phyloP scores from a whole-genome alignment of 441 rosid species.

The Adansonia rubrostipa region DNA sequence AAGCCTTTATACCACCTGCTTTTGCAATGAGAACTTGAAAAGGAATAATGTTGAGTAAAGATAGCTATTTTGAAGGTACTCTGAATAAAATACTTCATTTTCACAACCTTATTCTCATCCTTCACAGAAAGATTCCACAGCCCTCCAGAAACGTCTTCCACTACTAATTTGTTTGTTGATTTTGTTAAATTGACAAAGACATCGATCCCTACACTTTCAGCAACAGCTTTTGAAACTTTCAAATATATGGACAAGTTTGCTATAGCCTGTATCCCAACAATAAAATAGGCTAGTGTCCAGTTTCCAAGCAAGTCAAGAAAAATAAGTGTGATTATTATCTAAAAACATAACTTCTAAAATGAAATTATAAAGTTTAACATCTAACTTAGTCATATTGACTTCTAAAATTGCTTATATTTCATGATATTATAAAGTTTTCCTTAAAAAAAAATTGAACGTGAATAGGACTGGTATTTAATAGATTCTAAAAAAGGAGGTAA shows the following conservation, averaged over 20 bases:
- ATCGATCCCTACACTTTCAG: slow-evolving; percentile 84
- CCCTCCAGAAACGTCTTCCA: slow-evolving; percentile 99
- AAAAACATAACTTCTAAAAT: background rate
- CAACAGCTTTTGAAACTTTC: slow-evolving; percentile 91
- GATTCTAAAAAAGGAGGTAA: background rate
- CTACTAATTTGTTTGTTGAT: slow-evolving; percentile 87
- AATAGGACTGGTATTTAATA: background rate
- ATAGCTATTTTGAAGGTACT: background rate
- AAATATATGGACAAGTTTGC: slow-evolving; percentile 94
- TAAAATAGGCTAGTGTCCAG: slow-evolving; percentile 12
- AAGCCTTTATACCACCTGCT: slow-evolving; percentile 91
- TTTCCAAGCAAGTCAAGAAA: slow-evolving; percentile 5
- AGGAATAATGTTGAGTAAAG: slow-evolving; percentile 24
- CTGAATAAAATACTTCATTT: background rate
- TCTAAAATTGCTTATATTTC: background rate
- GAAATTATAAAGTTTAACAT: background rate
- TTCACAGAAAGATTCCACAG: slow-evolving; percentile 98
- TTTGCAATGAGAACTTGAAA: slow-evolving; percentile 82
- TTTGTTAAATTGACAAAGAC: slow-evolving; percentile 76
- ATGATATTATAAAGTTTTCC: background rate
- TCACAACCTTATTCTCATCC: slow-evolving; percentile 90
- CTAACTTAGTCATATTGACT: background rate
- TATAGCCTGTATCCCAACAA: slow-evolving; percentile 57
- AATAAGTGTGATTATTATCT: background rate
- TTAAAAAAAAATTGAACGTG: background rate